These are phyloP conservation scores for Calonectria hawksworthii DNA, from an alignment of 2,329 filamentous ascomycete species.

Conservation along the genomic window DNA sequence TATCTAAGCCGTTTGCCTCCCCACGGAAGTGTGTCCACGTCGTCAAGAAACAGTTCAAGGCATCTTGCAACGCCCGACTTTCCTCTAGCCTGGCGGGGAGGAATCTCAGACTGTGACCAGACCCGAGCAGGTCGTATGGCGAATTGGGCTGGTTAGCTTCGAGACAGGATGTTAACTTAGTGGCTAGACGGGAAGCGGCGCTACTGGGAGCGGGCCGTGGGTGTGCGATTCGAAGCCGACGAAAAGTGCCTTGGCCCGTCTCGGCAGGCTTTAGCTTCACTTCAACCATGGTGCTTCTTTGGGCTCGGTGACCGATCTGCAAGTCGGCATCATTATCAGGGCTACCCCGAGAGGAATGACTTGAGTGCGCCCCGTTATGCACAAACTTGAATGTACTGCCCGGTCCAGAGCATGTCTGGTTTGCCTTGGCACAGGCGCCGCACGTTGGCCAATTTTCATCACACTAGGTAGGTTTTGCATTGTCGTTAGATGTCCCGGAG, in stretches of 20 bases:
- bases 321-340: background rate
- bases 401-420: background rate
- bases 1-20: background rate
- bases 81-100: background rate
- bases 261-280: background rate
- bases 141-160: background rate
- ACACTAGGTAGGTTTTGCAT: background rate
- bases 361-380: background rate
- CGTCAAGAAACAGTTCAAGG: background rate
- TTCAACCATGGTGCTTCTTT: background rate
- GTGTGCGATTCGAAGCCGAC: background rate
- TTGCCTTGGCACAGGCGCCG: background rate
- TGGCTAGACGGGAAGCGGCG: background rate
- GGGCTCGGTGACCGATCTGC: background rate
- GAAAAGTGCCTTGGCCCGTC: background rate
- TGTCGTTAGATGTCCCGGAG: background rate
- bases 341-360: background rate
- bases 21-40: background rate
- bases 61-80: background rate
- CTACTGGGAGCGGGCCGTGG: background rate
- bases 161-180: background rate
- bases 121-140: background rate
- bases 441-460: constrained; percentile 13
- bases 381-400: background rate
- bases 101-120: background rate